Evolutionary conservation across 176 grass and related monocot species (phyloP).

Genomic region (Oryza brachyantha): DNA sequence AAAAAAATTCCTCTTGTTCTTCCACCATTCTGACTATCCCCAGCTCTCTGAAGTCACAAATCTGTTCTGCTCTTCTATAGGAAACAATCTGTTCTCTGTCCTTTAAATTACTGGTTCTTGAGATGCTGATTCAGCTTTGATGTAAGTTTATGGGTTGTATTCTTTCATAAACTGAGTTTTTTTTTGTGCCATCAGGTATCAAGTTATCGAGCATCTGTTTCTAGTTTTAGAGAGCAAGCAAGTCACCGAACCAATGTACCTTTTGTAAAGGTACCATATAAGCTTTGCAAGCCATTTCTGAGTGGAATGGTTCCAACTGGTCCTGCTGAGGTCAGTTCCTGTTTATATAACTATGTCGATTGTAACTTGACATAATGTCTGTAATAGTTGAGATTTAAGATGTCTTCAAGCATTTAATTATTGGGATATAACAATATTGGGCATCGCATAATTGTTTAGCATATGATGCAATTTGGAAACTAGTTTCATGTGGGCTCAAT

Average conservation of each 20-base stretch:
- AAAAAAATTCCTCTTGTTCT: not conserved
- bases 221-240: slow-evolving; percentile 93
- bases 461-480: slow-evolving; percentile 7
- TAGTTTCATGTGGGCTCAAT: not conserved
- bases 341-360: too few relatives aligned
- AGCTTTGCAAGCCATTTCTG: slow-evolving; percentile 78
- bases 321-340: slow-evolving; percentile 67
- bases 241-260: slow-evolving; percentile 56
- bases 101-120: slow-evolving; percentile 3
- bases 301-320: slow-evolving; percentile 55
- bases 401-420: not conserved
- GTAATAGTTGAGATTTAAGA: not conserved
- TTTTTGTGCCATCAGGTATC: slow-evolving; percentile 54
- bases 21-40: not conserved
- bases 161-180: not conserved
- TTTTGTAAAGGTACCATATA: slow-evolving; percentile 59
- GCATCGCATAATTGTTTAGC: not conserved
- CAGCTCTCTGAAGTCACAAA: not conserved
- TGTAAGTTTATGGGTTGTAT: not conserved
- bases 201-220: slow-evolving; percentile 83
- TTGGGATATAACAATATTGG: not conserved
- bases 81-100: not conserved
- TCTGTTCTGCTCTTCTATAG: not conserved
- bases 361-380: too few relatives aligned
- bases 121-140: not conserved